Conservation (phyloP, 331 rosid genomes). For the Phaseolus coccineus region DNA sequence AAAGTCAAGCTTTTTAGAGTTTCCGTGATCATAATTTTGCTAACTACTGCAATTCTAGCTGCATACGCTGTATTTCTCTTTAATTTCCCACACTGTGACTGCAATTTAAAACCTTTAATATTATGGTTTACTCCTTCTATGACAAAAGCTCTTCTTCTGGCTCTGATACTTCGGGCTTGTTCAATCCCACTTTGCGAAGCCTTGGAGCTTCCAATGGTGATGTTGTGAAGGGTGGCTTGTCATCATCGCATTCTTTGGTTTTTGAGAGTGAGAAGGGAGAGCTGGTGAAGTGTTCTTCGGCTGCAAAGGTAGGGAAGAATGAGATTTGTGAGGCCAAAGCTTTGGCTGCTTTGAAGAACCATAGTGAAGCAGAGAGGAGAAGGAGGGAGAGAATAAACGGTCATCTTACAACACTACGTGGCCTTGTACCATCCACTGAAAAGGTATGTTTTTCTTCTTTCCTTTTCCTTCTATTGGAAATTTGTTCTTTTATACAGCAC, state of each 20-base stretch:
- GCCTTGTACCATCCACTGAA: conserved; percentile 65
- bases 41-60: neutral
- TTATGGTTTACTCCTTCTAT: conserved; percentile 58
- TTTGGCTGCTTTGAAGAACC: conserved; percentile 81
- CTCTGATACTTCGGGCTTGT: conserved; percentile 42
- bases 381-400: conserved; percentile 92
- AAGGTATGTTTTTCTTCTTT: conserved; percentile 58
- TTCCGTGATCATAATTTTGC: neutral
- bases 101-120: neutral
- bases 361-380: conserved; percentile 95
- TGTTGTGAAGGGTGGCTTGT: conserved; percentile 46
- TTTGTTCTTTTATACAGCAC: conserved; percentile 10
- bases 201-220: conserved; percentile 44
- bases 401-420: conserved; percentile 84
- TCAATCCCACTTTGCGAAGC: conserved; percentile 50
- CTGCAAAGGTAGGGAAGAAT: conserved; percentile 56
- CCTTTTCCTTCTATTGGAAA: conserved; percentile 9
- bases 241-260: conserved; percentile 55
- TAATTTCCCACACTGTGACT: neutral
- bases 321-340: conserved; percentile 70
- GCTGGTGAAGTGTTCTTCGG: conserved; percentile 57
- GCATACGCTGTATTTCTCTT: neutral
- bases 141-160: conserved; percentile 51
- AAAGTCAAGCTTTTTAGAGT: neutral
- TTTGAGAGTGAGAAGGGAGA: conserved; percentile 70